A percentile compares a stretch with the other conserved stretches of the same genome.
Conservation (phyloP, 345 rosid species). For the Erucastrum elatum region DNA sequence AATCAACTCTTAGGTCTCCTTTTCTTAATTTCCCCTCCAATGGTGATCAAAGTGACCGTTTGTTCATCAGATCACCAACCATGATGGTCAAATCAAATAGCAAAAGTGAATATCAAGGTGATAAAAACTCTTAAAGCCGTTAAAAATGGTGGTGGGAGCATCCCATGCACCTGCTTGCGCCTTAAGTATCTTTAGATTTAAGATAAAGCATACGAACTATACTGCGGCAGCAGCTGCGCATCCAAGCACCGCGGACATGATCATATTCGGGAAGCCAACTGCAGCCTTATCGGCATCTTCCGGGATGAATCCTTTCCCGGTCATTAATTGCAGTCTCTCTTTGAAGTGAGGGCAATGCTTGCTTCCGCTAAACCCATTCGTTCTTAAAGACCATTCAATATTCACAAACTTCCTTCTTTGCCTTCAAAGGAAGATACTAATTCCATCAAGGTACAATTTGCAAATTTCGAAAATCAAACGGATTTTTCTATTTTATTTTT, state of each 20-base stretch:
- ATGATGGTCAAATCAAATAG: slow-evolving; percentile 29
- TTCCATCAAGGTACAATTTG: slow-evolving; percentile 45
- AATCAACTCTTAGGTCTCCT: neutral
- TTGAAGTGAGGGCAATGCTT: slow-evolving; percentile 49
- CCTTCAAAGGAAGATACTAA: slow-evolving; percentile 49
- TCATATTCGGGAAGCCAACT: slow-evolving; percentile 37
- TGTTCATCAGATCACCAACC: slow-evolving; percentile 15
- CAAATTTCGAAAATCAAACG: neutral
- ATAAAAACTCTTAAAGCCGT: slow-evolving; percentile 1
- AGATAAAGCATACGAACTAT: slow-evolving; percentile 38
- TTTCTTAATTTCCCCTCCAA: slow-evolving; percentile 27
- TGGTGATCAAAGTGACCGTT: slow-evolving; percentile 4
- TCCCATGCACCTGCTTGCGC: slow-evolving; percentile 54
- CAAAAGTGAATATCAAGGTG: slow-evolving; percentile 15
- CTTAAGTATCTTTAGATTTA: slow-evolving; percentile 43
- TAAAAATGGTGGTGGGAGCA: slow-evolving; percentile 38
- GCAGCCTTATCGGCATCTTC: slow-evolving; percentile 43
- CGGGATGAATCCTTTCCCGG: slow-evolving; percentile 36
- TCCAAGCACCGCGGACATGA: slow-evolving; percentile 42
- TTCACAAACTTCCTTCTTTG: slow-evolving; percentile 37
- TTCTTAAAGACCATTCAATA: slow-evolving; percentile 23
- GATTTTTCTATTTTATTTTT: too few relatives aligned
- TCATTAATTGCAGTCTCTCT: slow-evolving; percentile 52
- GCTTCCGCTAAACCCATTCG: slow-evolving; percentile 43
- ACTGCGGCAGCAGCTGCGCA: slow-evolving; percentile 49